These are phyloP conservation scores for Tephrocybe sp. DNA, from an alignment of 768 basidiomycete species.

Conservation along the genomic window DNA sequence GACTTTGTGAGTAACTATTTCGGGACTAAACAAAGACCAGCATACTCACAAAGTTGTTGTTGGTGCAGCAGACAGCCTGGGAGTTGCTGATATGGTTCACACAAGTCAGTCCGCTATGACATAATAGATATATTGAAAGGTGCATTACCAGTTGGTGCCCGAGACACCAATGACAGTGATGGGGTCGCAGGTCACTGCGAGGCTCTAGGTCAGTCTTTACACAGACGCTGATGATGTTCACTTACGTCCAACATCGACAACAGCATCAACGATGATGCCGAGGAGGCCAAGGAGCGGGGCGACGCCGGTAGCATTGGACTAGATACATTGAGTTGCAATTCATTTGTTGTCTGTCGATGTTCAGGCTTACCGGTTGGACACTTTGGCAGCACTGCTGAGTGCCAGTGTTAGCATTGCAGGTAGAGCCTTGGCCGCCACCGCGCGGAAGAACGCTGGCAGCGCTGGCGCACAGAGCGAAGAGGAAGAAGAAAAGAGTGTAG, in stretches of 20 bases:
- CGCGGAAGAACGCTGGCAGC: slow-evolving; percentile 8
- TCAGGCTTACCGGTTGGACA: neutral
- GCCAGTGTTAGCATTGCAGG: slow-evolving; percentile 9
- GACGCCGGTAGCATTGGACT: no score
- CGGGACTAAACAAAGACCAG: neutral
- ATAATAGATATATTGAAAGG: neutral
- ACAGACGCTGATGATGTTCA: neutral
- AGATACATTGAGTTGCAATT: no score
- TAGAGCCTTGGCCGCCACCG: neutral
- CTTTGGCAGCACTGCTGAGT: slow-evolving; percentile 10
- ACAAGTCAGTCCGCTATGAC: neutral
- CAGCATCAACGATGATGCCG: slow-evolving; percentile 1
- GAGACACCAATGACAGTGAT: slow-evolving; percentile 9
- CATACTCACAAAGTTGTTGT: slow-evolving; percentile 19
- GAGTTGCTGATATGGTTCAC: slow-evolving; percentile 7
- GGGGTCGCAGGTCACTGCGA: slow-evolving; percentile 16
- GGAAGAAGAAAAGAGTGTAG: slow-evolving; percentile 11
- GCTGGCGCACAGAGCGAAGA: slow-evolving; percentile 13
- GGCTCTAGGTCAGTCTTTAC: neutral
- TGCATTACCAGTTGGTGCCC: slow-evolving; percentile 7
- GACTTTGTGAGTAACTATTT: neutral
- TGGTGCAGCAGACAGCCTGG: slow-evolving; percentile 21
- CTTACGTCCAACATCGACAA: slow-evolving; percentile 15
- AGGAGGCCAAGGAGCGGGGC: slow-evolving; percentile 11
- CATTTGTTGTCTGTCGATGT: neutral